Percentiles rank a stretch among this genome's conserved stretches.
Evolutionary conservation across 2,329 filamentous ascomycete genomes (phyloP).

Genomic region (Neonectria faginata): DNA sequence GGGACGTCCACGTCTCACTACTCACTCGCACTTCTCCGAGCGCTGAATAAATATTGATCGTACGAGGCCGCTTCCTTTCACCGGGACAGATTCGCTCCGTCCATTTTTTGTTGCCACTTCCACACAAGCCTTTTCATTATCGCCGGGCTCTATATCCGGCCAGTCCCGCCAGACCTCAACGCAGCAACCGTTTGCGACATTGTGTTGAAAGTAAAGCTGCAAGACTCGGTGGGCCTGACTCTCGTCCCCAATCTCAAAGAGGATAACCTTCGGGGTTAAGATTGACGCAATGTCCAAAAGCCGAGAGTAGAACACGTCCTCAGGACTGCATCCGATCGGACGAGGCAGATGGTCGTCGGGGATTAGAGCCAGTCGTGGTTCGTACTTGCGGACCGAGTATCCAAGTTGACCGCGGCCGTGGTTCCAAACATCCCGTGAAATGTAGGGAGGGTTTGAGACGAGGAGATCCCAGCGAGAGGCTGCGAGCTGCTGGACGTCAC

Average conservation of each 20-base stretch:
- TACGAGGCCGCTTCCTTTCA: conserved; percentile 61
- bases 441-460: conserved; percentile 91
- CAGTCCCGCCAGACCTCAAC: conserved; percentile 81
- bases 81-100: conserved; percentile 45
- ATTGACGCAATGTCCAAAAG: conserved; percentile 67
- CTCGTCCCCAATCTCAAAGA: conserved; percentile 79
- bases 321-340: conserved; percentile 50
- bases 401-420: conserved; percentile 57
- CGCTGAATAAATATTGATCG: conserved; percentile 55
- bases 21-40: not conserved
- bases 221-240: conserved; percentile 75
- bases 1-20: not conserved
- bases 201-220: conserved; percentile 54
- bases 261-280: conserved; percentile 64
- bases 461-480: conserved; percentile 69
- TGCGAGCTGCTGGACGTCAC: conserved; percentile 48
- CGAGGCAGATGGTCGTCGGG: conserved; percentile 50
- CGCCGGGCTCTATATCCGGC: conserved; percentile 57
- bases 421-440: conserved; percentile 68
- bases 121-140: conserved; percentile 44
- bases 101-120: conserved; percentile 35
- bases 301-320: conserved; percentile 75
- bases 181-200: conserved; percentile 45
- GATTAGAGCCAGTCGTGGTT: conserved; percentile 85
- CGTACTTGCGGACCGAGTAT: conserved; percentile 84